Evolutionary conservation across 495 filamentous ascomycete genomes (phyloP), one percentile per base, ranked within the genome.

Genomic region (Penicillium desertorum): DNA sequence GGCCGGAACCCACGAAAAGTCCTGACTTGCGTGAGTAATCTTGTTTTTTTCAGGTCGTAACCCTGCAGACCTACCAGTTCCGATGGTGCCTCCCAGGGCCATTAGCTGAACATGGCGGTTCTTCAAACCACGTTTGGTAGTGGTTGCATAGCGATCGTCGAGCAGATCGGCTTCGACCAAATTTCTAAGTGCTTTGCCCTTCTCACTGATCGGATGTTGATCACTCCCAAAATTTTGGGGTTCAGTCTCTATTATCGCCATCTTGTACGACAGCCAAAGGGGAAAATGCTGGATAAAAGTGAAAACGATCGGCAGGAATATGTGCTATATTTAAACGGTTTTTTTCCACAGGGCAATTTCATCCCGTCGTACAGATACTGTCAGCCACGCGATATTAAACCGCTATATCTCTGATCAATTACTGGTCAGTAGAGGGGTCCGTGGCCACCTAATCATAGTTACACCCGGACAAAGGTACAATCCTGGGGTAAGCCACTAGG

Each of bases 81-180:
- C 87, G 60, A 89, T 88, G 44, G 84, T 85, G 50, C 85, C 85
- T 57, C 86, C 86, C 5, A 89, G 74, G 1, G 86, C 85, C 59
- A 88, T 86, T 56, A 89, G 79, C 67, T 88, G 84, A 25, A 86
- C 75, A 60, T 88, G 86, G 46, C 85, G 78, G 17, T 74, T 83
- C 56, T 76, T 74, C 45, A 80, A 62, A 11, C 75, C 76, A 27
- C 75, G 74, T 56, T 75, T 56, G 50, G 76, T 79, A 9, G 62
- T 64, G 19, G 5, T 37, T 37, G 62, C 60, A 62, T 79, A 79
- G 5, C 70, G 67, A 49, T 72, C 66, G 54, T 76, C 72, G n/a
- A 74, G 64, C 22, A 73, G 57, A 23, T 76, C 68, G 10, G 64
- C 67, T 58, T 73, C 71, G 37, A 77, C 65, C 48, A 77, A 43